Evolutionary conservation across 164 flowering plant genomes (phyloP).

Genomic region (Piper betle): DNA sequence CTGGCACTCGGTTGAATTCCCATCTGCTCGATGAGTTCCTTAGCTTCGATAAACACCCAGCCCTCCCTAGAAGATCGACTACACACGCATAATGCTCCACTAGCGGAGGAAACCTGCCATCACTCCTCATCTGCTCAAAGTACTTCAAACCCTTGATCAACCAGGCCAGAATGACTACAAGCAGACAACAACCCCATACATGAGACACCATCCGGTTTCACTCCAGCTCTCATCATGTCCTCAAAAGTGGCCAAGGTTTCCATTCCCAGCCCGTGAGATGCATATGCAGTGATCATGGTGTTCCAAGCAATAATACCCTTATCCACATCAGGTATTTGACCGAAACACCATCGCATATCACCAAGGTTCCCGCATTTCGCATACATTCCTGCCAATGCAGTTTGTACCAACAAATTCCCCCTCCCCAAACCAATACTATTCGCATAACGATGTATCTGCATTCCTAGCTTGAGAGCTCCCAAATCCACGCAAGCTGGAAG

Average conservation of each 20-base stretch:
- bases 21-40: neutral
- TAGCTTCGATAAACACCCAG: neutral
- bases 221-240: neutral
- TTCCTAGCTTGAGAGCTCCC: slow-evolving; percentile 26
- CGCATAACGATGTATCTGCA: slow-evolving; percentile 27
- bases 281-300: slow-evolving; percentile 42
- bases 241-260: neutral
- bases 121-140: neutral
- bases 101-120: neutral
- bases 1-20: neutral
- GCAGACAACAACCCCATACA: neutral
- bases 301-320: slow-evolving; percentile 34
- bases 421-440: slow-evolving; percentile 20
- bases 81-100: neutral
- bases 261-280: slow-evolving; percentile 31
- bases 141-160: neutral
- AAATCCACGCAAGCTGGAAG: slow-evolving; percentile 31
- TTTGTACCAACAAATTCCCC: slow-evolving; percentile 23
- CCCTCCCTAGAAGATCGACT: neutral
- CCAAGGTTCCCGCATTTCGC: slow-evolving; percentile 35
- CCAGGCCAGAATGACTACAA: neutral
- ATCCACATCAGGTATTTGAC: neutral
- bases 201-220: neutral
- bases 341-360: slow-evolving; percentile 12
- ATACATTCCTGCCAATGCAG: slow-evolving; percentile 41